Evolutionary conservation across 2,329 filamentous ascomycete genomes (phyloP), one percentile per base, ranked within the genome.

Genomic region (Alternaria arbusti): DNA sequence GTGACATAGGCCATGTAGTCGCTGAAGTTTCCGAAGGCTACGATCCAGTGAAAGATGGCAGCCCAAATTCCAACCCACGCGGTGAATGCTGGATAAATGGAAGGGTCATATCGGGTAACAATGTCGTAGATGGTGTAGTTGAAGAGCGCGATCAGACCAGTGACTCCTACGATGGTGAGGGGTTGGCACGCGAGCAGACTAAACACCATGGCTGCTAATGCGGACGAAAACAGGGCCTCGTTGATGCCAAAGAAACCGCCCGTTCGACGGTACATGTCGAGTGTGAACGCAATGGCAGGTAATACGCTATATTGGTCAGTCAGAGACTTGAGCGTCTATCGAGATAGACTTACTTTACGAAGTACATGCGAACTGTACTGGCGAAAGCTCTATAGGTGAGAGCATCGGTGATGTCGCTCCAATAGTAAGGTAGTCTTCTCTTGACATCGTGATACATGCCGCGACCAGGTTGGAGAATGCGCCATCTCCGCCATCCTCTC

Each of bases 111-210:
- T 12, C 78, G 78, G 25, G 74, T 75, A 47, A 87, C 80, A 57
- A 88, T 88, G 61, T 88, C 85, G 74, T 86, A 88, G 64, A 87
- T 87, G 23, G 86, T 88, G 69, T 86, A 88, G 71, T 88, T 87
- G 80, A 88, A 88, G 0, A 86, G 72, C 2, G 74, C 73, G n/a
- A 78, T 78, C 12, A 78, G 62, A 63, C 86, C 86, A 5, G 86
- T 87, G 40, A 88, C 84, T 6, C 86, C 86, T 15, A 88, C 85
- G 17, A 88, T 86, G 4, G 85, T 87, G 46, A 88, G 74, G 0
- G 86, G 86, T 69, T 88, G 86, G 28, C 82, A 84, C 22, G 81
- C 81, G 3, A 87, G 69, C 6, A 84, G 70, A 68, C 84, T 86
- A 73, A 87, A 87, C 2, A 87, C 82, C 68, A 87, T 82, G 4